Percentiles rank a stretch among this genome's conserved stretches.
Evolutionary conservation across 2,329 filamentous ascomycete species (phyloP).

Genomic region (Trichoderma oligosporum): DNA sequence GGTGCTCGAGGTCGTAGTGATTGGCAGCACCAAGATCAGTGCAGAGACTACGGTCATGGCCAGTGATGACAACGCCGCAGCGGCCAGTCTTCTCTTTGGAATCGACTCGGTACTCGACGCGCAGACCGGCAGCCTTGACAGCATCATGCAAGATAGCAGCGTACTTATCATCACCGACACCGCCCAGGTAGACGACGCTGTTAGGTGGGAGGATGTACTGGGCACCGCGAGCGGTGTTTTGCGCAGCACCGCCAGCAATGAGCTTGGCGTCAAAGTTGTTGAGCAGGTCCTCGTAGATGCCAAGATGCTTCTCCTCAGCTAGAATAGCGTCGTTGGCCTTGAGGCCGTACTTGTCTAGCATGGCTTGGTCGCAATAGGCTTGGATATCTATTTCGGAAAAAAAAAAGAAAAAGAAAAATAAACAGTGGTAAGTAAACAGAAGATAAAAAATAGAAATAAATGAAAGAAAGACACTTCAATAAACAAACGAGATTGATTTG

Average conservation of each 20-base stretch:
- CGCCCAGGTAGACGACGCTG: slow-evolving; percentile 89
- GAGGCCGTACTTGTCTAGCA: slow-evolving; percentile 87
- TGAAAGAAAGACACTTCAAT: no score
- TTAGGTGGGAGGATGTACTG: slow-evolving; percentile 91
- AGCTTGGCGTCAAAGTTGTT: slow-evolving; percentile 90
- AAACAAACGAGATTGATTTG: no score
- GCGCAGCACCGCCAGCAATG: slow-evolving; percentile 91
- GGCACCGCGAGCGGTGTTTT: slow-evolving; percentile 94
- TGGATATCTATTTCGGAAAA: slow-evolving; percentile 68
- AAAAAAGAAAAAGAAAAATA: no score
- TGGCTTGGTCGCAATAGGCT: slow-evolving; percentile 72
- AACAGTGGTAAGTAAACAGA: no score
- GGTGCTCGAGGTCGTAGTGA: slow-evolving; percentile 90
- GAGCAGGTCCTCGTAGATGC: slow-evolving; percentile 88
- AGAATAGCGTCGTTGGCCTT: slow-evolving; percentile 98
- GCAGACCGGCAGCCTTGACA: slow-evolving; percentile 80
- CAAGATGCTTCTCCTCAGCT: slow-evolving; percentile 84
- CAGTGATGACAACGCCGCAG: slow-evolving; percentile 95
- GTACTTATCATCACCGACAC: slow-evolving; percentile 94
- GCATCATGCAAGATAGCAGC: slow-evolving; percentile 82
- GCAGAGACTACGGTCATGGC: slow-evolving; percentile 89
- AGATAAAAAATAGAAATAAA: no score
- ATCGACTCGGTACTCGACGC: slow-evolving; percentile 93
- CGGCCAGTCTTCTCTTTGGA: slow-evolving; percentile 79
- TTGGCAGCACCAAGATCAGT: slow-evolving; percentile 96